phyloP scores from a whole-genome alignment of 345 rosid genomes.

The Punica granatum region DNA sequence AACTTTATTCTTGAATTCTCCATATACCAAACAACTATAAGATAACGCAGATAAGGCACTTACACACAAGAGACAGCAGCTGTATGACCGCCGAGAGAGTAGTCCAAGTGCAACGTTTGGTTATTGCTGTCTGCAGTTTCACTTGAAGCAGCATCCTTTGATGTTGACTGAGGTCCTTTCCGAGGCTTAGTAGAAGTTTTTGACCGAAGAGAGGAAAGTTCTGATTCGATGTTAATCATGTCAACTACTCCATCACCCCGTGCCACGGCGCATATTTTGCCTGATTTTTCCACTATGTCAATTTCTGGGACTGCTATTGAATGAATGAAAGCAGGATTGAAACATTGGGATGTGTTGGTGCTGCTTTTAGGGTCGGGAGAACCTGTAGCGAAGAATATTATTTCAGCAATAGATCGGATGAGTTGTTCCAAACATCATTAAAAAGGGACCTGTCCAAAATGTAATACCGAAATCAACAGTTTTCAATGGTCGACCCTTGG shows the following conservation, averaged over 20 bases:
- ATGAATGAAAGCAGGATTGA: slow-evolving; percentile 91
- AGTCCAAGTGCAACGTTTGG: slow-evolving; percentile 65
- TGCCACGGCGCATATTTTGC: slow-evolving; percentile 61
- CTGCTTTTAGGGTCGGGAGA: slow-evolving; percentile 26
- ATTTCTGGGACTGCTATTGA: slow-evolving; percentile 67
- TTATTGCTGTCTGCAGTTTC: slow-evolving; percentile 16
- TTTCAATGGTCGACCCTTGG: slow-evolving; percentile 65
- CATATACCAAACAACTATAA: background rate
- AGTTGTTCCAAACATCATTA: background rate
- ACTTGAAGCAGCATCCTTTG: slow-evolving; percentile 21
- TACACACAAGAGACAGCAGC: slow-evolving; percentile 79
- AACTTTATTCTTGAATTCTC: background rate
- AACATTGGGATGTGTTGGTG: slow-evolving; percentile 43
- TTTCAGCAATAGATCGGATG: background rate
- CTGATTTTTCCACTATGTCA: slow-evolving; percentile 63
- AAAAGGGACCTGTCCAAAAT: background rate
- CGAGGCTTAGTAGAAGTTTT: slow-evolving; percentile 30
- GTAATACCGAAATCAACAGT: slow-evolving; percentile 63
- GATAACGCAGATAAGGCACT: background rate
- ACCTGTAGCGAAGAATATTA: slow-evolving; percentile 26
- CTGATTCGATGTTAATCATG: slow-evolving; percentile 61
- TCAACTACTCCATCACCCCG: slow-evolving; percentile 78
- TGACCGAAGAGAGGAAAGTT: slow-evolving; percentile 34
- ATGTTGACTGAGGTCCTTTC: slow-evolving; percentile 50
- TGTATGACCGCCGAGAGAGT: slow-evolving; percentile 68